Base-by-base conservation (phyloP, 1,284 basidiomycete genomes). In the Malassezia globosa region DNA sequence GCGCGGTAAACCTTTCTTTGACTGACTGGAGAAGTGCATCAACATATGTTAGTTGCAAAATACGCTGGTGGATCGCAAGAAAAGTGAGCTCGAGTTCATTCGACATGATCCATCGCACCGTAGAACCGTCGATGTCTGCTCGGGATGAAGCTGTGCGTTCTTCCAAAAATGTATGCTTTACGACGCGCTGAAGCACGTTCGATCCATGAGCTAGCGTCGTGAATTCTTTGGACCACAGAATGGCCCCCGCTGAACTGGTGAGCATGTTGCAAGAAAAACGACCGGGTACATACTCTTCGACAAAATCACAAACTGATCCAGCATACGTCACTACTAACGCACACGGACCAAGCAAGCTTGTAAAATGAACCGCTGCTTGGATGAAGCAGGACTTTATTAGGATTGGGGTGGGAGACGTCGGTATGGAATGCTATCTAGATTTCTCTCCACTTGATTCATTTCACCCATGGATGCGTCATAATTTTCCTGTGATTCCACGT, bases 31-130 rank as follows among this genome's bases (percentile, higher is more conserved):
- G 57, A 5, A 97, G 81, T 38, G 88, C 83, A 0, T 92, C 87
- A 48, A 96, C 83, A 70, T 97, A 97, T 7, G 87, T 83, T 21
- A 99, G 78, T 58, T 94, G 90, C 13, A 99, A 78, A 54, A 99
- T 89, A 37, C 92, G 85, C 67, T 96, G 92, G 75, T 95, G 95
- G 42, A 90, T 87, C 45, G 92, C 67, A 29, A 69, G 58, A 47
- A 69, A 69, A 29, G 56, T 57, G 24, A 66, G 54, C 11, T 65
- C 64, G n/a, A 61, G 58, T 44, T 66, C 61, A 59, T 68, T 69
- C 2, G 63, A 60, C 35, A 65, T 59, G 7, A 59, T 51, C 64
- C 65, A 71, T 5, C 63, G 56, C 2, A 66, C 46, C 5, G 66
- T 66, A 53, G 62, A 69, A 19, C 56, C 58, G 27, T 66, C 68